Base-by-base conservation (phyloP, 106 monocot species). In the Triglochin maritima region DNA sequence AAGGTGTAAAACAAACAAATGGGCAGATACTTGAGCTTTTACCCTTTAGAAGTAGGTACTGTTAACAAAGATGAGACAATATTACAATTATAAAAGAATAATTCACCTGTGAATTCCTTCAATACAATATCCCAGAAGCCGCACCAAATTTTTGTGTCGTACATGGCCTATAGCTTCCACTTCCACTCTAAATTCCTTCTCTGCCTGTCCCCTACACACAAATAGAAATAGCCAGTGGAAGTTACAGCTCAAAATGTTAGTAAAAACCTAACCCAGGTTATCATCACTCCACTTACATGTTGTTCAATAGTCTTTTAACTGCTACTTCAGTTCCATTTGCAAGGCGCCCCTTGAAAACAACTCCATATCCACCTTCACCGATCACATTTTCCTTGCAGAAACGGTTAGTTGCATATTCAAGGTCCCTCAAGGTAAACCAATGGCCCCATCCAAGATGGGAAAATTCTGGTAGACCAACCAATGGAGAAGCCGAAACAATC, bases 371-470 rank as follows among this genome's bases (percentile, higher is more conserved):
- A 7, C 95, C 83, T 70, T 83, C 83, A 44, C 83, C 83, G 12
- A 83, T 65, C 60, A 83, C 79, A 60, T 79, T 83, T 65, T 87
- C 95, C 56, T 90, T 77, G 3, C 82, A 43, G 74, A 95, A 95
- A 73, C 78, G 80, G 55, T 72, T 70, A 1, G 95, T 95, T 0
- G 87, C 90, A 3, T 64, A 78, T 77, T 95, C 87, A 13, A 95
- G 87, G 81, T 95, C 89, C 57, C 87, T 78, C 57, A 94, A 75
- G 6, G 85, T 89, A 78, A 83, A 94, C 94, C 94, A 94, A 58
- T 85, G 85, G 3, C 95, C 95, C 95, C 95, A 95, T 1, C 95
- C 95, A 60, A 90, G 74, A 63, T 95, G 89, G 2, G 95, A 90
- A 3, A 95, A 85, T 59, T 90, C 87, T 0, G 95, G 85, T 14